Conservation (phyloP, 2,329 filamentous ascomycete genomes). For the Talaromyces sp. region DNA sequence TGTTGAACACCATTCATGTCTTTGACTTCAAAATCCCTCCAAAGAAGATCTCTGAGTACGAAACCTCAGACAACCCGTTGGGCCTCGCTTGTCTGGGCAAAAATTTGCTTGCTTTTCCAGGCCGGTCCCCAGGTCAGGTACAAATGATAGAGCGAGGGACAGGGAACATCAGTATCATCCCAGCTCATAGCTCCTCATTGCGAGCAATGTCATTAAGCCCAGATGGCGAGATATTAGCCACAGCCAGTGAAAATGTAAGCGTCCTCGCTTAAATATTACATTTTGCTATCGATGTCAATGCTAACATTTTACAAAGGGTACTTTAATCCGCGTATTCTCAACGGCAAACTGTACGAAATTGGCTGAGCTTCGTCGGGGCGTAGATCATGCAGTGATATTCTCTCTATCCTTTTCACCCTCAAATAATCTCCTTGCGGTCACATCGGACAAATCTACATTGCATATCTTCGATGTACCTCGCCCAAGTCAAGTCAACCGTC, state of each 20-base stretch:
- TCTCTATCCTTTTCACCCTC: slow-evolving; percentile 85
- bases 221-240: slow-evolving; percentile 81
- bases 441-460: slow-evolving; percentile 93
- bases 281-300: not conserved
- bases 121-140: slow-evolving; percentile 83
- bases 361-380: slow-evolving; percentile 82
- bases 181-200: slow-evolving; percentile 79
- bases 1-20: slow-evolving; percentile 79
- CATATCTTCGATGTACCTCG: slow-evolving; percentile 86
- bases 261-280: not conserved
- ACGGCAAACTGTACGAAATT: slow-evolving; percentile 79
- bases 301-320: slow-evolving; percentile 60
- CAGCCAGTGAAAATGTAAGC: slow-evolving; percentile 76
- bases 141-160: slow-evolving; percentile 79
- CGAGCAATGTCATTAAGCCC: slow-evolving; percentile 77
- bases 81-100: slow-evolving; percentile 79
- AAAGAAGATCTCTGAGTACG: slow-evolving; percentile 71
- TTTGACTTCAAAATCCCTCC: slow-evolving; percentile 78
- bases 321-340: slow-evolving; percentile 82
- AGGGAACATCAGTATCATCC: slow-evolving; percentile 88
- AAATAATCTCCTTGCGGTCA: slow-evolving; percentile 79
- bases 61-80: slow-evolving; percentile 81
- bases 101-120: slow-evolving; percentile 78
- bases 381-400: slow-evolving; percentile 85
- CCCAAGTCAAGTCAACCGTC: slow-evolving; percentile 36